Conservation (phyloP, 2,329 filamentous ascomycete genomes). For the Nothophoma quercina region DNA sequence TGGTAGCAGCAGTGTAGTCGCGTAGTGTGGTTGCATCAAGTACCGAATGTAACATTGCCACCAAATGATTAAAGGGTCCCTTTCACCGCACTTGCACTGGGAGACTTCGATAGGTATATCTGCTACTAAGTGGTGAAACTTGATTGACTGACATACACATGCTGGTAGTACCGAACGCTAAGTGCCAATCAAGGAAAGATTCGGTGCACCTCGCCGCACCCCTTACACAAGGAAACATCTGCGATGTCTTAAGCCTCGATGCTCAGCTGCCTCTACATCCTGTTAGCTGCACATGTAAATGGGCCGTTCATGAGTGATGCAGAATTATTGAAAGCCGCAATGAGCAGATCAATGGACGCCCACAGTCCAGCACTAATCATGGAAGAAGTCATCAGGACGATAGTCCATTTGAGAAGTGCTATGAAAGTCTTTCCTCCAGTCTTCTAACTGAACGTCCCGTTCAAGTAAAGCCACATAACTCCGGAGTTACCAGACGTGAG, state of each 20-base stretch:
- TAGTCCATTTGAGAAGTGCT: conserved; percentile 21
- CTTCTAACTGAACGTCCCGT: conserved; percentile 50
- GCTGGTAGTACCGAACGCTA: neutral
- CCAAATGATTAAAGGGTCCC: neutral
- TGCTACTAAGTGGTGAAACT: neutral
- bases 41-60: neutral
- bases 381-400: conserved; percentile 22
- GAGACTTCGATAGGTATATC: neutral
- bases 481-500: conserved; percentile 59
- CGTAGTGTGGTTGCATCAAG: neutral
- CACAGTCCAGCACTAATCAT: neutral
- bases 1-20: neutral
- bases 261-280: conserved; percentile 3
- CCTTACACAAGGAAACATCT: neutral
- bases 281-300: conserved; percentile 13
- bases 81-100: neutral
- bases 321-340: conserved; percentile 10
- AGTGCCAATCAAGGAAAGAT: neutral
- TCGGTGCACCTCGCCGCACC: neutral
- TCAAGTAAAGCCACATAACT: conserved; percentile 32
- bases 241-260: neutral
- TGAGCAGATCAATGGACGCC: conserved; percentile 5
- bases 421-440: conserved; percentile 27
- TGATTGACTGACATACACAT: neutral
- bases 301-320: conserved; percentile 1